Evolutionary conservation across 768 basidiomycete genomes (phyloP).

Genomic region (Kockovaella imperatae): DNA sequence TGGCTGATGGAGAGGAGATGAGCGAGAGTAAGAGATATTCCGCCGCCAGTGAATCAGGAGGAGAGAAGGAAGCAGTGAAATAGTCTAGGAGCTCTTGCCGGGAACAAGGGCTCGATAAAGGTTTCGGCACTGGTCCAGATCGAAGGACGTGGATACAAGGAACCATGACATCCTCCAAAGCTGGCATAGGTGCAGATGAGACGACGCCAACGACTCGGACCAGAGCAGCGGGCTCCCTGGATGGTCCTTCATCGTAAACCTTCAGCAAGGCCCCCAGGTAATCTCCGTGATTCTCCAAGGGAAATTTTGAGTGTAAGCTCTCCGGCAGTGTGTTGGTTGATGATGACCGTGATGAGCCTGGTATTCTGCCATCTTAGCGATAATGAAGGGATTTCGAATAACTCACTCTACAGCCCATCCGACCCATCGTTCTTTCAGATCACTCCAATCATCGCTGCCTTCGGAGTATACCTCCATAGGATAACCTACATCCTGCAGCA

Average conservation of each 20-base stretch:
- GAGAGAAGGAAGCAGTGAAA: constrained; percentile 22
- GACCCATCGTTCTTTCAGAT: constrained; percentile 40
- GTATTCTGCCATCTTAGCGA: background rate
- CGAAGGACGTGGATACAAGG: constrained; percentile 36
- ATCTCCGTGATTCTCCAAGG: constrained; percentile 12
- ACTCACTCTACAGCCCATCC: constrained; percentile 44
- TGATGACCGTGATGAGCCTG: constrained; percentile 33
- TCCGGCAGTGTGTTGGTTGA: constrained; percentile 12
- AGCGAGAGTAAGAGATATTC: constrained; percentile 30
- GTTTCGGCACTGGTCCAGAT: background rate
- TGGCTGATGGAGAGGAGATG: constrained; percentile 27
- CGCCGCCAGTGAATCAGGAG: constrained; percentile 28
- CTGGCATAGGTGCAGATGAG: constrained; percentile 29
- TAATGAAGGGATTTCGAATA: background rate
- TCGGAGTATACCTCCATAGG: constrained; percentile 42
- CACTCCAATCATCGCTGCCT: constrained; percentile 24
- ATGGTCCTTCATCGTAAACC: constrained; percentile 38
- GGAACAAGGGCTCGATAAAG: background rate
- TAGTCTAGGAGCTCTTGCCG: constrained; percentile 26
- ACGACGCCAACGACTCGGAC: constrained; percentile 38
- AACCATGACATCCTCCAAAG: constrained; percentile 13
- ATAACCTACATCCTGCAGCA: constrained; percentile 44
- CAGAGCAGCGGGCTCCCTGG: constrained; percentile 32
- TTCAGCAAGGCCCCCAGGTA: constrained; percentile 43
- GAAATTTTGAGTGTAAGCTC: constrained; percentile 23